Evolutionary conservation across 2,329 filamentous ascomycete species (phyloP).

Genomic region (Colletotrichum lini): DNA sequence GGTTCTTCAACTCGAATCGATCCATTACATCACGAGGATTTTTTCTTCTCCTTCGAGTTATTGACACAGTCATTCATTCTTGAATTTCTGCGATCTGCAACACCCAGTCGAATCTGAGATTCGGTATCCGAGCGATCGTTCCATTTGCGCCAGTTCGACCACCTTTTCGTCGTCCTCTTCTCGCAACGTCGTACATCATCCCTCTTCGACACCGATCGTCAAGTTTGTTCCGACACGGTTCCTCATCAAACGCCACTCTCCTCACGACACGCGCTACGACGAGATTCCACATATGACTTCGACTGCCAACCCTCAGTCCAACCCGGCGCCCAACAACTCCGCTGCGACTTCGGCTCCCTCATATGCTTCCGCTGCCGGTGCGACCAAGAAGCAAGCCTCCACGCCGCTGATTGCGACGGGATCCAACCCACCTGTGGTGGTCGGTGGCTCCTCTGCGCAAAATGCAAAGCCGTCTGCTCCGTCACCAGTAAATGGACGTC

Average conservation of each 20-base stretch:
- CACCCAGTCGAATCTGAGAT: constrained; percentile 49
- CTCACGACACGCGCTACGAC: constrained; percentile 39
- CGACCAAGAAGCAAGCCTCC: constrained; percentile 73
- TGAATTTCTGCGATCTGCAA: constrained; percentile 35
- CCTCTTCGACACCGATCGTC: constrained; percentile 20
- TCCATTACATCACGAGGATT: constrained; percentile 20
- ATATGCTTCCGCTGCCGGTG: constrained; percentile 77
- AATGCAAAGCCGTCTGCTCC: constrained; percentile 76
- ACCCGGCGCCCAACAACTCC: constrained; percentile 69
- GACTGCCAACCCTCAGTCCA: constrained; percentile 69
- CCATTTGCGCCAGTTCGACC: constrained; percentile 36
- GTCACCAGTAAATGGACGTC: constrained; percentile 89
- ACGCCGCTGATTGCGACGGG: constrained; percentile 74
- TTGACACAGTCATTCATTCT: constrained; percentile 40
- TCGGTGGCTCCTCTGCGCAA: constrained; percentile 66
- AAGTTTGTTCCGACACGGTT: constrained; percentile 12
- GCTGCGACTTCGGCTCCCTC: constrained; percentile 72
- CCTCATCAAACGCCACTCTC: constrained; percentile 31
- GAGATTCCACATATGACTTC: constrained; percentile 71
- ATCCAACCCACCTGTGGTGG: constrained; percentile 69
- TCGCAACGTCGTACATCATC: constrained; percentile 40
- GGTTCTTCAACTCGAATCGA: constrained; percentile 23
- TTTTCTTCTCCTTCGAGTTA: constrained; percentile 13
- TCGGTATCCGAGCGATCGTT: constrained; percentile 45
- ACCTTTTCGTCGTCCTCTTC: constrained; percentile 35